Base-by-base conservation (phyloP, 1,139 yeast species). In the Yamadazyma diospyri region DNA sequence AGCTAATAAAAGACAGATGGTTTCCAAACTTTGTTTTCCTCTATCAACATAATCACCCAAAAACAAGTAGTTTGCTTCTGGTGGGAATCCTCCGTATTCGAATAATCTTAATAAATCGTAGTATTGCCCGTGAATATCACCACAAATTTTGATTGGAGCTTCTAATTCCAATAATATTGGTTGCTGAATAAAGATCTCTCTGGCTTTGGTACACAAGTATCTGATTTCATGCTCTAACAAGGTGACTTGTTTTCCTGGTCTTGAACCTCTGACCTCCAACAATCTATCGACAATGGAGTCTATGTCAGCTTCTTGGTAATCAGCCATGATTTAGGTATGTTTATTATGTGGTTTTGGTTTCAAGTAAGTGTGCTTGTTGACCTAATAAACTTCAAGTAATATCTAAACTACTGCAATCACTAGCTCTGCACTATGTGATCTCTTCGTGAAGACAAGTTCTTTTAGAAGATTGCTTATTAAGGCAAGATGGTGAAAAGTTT, bases 21-120 rank as follows among this genome's bases (percentile, higher is more conserved):
- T 89, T 63, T 89, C 97, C 49, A 89, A 69, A 22, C 95, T 85
- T 68, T 89, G 97, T 60, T 88, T 89, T 52, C 98, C 98, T 72
- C 98, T 81, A 69, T 89, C 98, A 47, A 89, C 98, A 57, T 89
- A 89, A 65, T 89, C 98, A 43, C 98, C 98, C 42, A 92, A 68
- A 57, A 92, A 92, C 51, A 89, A 71, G 63, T 89, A 89, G 66
- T 89, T 89, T 19, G 97, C 95, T 61, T 88, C 96, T n/a, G 97
- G 97, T 4, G 97, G 97, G 72, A 89, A 92, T 5, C 97, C 98
- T 48, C 97, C 97, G 56, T 89, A 88, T 67, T 92, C 97, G 55
- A 92, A 89, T 51, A 92, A 76, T 64, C 97, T 83, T 59, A 92
- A 75, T 54, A 92, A 75, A 64, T 92, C 98, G 56, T 89, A 89